These are phyloP conservation scores for Penicillium goetzii DNA, from an alignment of 495 filamentous ascomycete species.

Conservation along the genomic window DNA sequence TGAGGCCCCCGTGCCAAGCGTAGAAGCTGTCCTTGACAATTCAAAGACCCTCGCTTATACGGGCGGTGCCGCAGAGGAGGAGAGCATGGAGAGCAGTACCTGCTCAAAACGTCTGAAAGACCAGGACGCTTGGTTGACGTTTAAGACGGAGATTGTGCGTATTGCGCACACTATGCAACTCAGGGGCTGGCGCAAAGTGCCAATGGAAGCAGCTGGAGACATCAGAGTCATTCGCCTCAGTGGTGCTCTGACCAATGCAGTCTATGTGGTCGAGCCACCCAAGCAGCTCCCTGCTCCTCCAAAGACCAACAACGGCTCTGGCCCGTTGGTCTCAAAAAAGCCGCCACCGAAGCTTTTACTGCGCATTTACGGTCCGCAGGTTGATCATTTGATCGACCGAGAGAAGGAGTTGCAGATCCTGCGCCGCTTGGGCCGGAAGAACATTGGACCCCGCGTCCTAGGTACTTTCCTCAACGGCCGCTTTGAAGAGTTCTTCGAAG, in stretches of 20 bases:
- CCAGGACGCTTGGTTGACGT: conserved; percentile 71
- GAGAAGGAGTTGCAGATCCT: conserved; percentile 88
- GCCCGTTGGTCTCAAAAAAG: conserved; percentile 45
- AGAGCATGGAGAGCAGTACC: conserved; percentile 31
- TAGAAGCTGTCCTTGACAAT: conserved; percentile 83
- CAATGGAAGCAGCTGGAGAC: conserved; percentile 68
- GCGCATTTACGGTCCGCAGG: conserved; percentile 93
- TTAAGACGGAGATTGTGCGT: conserved; percentile 90
- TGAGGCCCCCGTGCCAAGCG: conserved; percentile 72
- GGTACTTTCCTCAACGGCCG: conserved; percentile 96
- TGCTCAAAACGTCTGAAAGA: conserved; percentile 61
- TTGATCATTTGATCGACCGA: conserved; percentile 92
- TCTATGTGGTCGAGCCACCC: conserved; percentile 91
- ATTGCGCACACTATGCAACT: conserved; percentile 85
- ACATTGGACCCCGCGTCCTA: conserved; percentile 89
- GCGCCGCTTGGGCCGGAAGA: conserved; percentile 81
- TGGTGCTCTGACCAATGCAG: conserved; percentile 92
- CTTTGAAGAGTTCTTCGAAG: conserved; percentile 92
- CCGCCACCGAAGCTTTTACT: conserved; percentile 78
- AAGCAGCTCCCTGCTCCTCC: conserved; percentile 48
- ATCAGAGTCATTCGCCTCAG: conserved; percentile 86
- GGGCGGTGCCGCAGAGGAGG: conserved; percentile 56
- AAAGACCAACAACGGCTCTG: conserved; percentile 41
- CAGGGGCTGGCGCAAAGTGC: conserved; percentile 85
- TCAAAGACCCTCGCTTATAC: conserved; percentile 80